Percentiles rank a stretch among this genome's conserved stretches.
Conservation (phyloP, 2,329 filamentous ascomycete genomes). For the Colletotrichum caudatum region DNA sequence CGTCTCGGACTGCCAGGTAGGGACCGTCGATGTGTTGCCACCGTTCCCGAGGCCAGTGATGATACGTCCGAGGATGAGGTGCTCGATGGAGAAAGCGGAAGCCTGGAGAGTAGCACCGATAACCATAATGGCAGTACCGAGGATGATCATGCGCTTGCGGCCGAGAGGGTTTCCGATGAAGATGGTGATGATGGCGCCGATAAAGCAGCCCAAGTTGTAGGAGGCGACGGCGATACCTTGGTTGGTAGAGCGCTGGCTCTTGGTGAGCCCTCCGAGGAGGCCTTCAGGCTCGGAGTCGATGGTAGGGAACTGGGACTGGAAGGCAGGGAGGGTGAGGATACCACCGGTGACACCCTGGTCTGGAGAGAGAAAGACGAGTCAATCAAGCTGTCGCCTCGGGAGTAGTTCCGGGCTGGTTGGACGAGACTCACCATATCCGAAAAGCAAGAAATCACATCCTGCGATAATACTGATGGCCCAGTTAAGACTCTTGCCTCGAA, state of each 20-base stretch:
- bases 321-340: slow-evolving; percentile 76
- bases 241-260: slow-evolving; percentile 60
- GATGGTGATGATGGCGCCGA: slow-evolving; percentile 57
- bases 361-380: slow-evolving; percentile 54
- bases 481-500: slow-evolving; percentile 74
- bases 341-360: slow-evolving; percentile 83
- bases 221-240: slow-evolving; percentile 67
- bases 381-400: neutral
- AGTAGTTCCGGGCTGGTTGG: neutral
- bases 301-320: slow-evolving; percentile 63
- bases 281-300: slow-evolving; percentile 43
- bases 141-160: slow-evolving; percentile 56
- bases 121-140: slow-evolving; percentile 59
- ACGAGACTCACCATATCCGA: slow-evolving; percentile 63
- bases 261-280: slow-evolving; percentile 47
- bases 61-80: slow-evolving; percentile 68
- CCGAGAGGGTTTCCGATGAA: slow-evolving; percentile 54
- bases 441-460: slow-evolving; percentile 77
- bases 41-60: slow-evolving; percentile 55
- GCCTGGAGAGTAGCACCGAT: slow-evolving; percentile 60
- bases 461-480: slow-evolving; percentile 78
- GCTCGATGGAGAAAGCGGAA: slow-evolving; percentile 59
- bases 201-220: slow-evolving; percentile 71
- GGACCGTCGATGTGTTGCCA: slow-evolving; percentile 60
- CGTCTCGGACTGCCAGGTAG: slow-evolving; percentile 72